Evolutionary conservation across 208 protist genomes (phyloP), one percentile per base, ranked within the genome.

Genomic region (Wallacemonas sp.): DNA sequence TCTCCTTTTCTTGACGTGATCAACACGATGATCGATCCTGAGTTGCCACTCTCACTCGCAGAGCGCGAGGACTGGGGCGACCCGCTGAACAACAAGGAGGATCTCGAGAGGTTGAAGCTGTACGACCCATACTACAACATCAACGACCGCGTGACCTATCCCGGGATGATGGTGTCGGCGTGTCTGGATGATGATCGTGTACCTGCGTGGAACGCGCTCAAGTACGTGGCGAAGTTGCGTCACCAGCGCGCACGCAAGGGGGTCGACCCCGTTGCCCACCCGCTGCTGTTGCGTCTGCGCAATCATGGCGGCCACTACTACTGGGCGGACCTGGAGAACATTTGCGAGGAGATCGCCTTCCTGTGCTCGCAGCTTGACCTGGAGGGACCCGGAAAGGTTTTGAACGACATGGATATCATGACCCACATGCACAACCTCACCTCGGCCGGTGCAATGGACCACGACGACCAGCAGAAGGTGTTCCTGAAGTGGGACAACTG

Each of bases 21-120:
- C 56, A 97, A 89, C 77, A 98, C 95, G 32, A 98, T 98, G 94
- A 55, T 77, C 8, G 93, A 98, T 65, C 79, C 85, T 27, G 80
- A 92, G 48, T 74, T 98, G 8, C 94, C 96, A 17, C 81, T 98
- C 16, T 96, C 94, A 27, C 65, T 94, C 2, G 89, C 80, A 11
- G 94, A 98, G 65, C 92, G 86, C n/a, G 86, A 94, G 29, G 94
- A 98, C 68, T 99, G 96, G 95, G 96, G 96, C 23, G 96, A 98
- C 72, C 94, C 94, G 52, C 81, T 94, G 26, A 87, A 94, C 75
- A 76, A 34, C 49, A 76, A 78, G 32, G 61, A 71, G 8, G 91
- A 96, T 58, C 65, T 93, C 26, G 78, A 78, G 17, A 47, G 70
- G 9, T 68, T 96, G 30, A 80, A 85, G 52, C 70, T 78, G 29